These are phyloP conservation scores for Strigomonas galati DNA, from an alignment of 208 protist genomes.

Conservation along the genomic window DNA sequence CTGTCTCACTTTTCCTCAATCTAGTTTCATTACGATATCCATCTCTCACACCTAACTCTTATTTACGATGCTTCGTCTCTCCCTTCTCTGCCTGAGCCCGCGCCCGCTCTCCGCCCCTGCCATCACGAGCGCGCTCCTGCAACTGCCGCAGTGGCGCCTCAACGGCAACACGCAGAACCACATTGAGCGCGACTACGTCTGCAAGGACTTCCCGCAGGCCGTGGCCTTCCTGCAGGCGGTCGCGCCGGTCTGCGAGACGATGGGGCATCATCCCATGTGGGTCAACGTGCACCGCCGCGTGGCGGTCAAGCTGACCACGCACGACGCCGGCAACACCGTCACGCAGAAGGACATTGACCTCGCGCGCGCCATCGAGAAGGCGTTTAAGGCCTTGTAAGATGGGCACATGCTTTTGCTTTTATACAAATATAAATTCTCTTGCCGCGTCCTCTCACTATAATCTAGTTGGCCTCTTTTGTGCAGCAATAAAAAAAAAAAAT, in stretches of 20 bases:
- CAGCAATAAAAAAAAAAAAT: too few species aligned
- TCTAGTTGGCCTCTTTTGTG: too few species aligned
- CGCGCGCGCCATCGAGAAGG: constrained; percentile 52
- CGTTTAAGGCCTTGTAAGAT: constrained; percentile 50
- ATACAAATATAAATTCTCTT: too few species aligned
- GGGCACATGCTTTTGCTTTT: too few species aligned
- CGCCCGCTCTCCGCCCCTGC: constrained; percentile 57
- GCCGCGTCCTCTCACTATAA: too few species aligned
- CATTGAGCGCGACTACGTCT: constrained; percentile 75
- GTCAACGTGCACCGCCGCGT: constrained; percentile 95
- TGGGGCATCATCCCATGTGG: constrained; percentile 95
- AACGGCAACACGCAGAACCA: constrained; percentile 34
- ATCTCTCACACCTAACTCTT: background rate
- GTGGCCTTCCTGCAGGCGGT: constrained; percentile 89
- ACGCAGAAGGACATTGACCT: constrained; percentile 80
- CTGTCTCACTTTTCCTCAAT: background rate
- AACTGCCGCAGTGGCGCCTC: constrained; percentile 59
- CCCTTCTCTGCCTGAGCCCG: background rate
- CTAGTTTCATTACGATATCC: background rate
- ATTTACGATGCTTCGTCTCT: constrained; percentile 25
- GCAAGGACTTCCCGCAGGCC: constrained; percentile 87
- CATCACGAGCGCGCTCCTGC: constrained; percentile 86
- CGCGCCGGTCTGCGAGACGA: constrained; percentile 73
- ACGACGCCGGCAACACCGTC: constrained; percentile 88
- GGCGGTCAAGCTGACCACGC: constrained; percentile 91